Evolutionary conservation across 805 yeast species (phyloP), one percentile per base, ranked within the genome.

Genomic region (Ascoidea asiatica): DNA sequence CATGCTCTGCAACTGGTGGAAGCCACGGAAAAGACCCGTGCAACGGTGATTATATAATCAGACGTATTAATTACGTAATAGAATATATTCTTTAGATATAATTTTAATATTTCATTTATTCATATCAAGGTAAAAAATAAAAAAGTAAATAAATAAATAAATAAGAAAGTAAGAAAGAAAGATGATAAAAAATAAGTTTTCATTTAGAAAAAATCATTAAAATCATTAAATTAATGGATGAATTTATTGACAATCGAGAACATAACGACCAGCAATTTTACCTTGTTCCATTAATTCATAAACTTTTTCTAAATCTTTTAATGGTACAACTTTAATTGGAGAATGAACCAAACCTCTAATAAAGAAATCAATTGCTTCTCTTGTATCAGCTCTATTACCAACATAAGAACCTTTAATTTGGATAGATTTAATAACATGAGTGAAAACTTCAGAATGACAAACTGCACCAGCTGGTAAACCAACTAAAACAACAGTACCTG

Each of bases 351-450:
- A 66, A 50, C 89, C 90, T 62, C 85, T 72, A 53, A 70, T 50
- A 64, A 79, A 80, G 73, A 82, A 81, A 56, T 79, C 84, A 52
- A 82, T 64, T 45, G 90, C 88, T 69, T 83, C 89, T 51, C 80
- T 73, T 52, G 90, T 75, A 66, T 86, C 95, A 52, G 82, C 81
- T 67, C 94, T 80, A 77, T 83, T 83, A 56, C 95, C 95, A 50
- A 85, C 95, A 60, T 82, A 82, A 44, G 94, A 83, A 55, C 92
- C 95, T 62, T 70, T 76, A 59, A 85, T 79, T 57, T 69, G 68
- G 61, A 81, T 69, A 47, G 85, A 75, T 66, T 74, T 81, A 53
- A 81, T 79, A 48, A 85, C 94, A 43, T 82, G 77, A 52, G 70
- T 67, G 69, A 84, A 81, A 45, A 86, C 86, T 46, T 76, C 73